Evolutionary conservation across 2,329 filamentous ascomycete genomes (phyloP).

Genomic region (Orbilia blumenaviensis): DNA sequence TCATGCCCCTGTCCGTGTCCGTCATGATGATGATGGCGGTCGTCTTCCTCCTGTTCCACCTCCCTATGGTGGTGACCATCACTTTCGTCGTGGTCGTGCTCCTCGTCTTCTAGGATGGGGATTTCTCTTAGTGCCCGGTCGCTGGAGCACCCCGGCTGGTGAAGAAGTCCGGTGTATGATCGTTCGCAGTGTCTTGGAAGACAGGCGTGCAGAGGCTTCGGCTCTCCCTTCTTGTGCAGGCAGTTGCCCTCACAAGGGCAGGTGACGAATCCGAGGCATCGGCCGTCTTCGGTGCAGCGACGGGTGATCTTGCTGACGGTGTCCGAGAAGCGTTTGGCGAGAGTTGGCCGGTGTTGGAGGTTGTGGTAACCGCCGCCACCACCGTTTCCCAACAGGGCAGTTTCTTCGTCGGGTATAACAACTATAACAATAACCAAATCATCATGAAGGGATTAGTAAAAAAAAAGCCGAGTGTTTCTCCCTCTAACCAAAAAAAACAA

Average conservation of each 20-base stretch:
- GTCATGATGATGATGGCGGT: slow-evolving; percentile 55
- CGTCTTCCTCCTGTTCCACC: no score
- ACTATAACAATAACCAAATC: no score
- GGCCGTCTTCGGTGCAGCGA: slow-evolving; percentile 54
- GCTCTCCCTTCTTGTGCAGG: slow-evolving; percentile 40
- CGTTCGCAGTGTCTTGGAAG: slow-evolving; percentile 32
- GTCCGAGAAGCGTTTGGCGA: slow-evolving; percentile 30
- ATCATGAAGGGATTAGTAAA: no score
- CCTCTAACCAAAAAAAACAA: no score
- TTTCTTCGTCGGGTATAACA: slow-evolving; percentile 40
- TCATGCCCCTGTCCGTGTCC: slow-evolving; percentile 58
- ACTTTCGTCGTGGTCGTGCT: slow-evolving; percentile 46
- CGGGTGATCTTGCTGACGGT: slow-evolving; percentile 47
- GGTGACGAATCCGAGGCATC: slow-evolving; percentile 56
- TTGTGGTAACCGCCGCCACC: no score
- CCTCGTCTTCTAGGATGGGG: slow-evolving; percentile 53
- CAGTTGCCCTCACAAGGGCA: slow-evolving; percentile 56
- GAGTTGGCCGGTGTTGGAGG: slow-evolving; percentile 5
- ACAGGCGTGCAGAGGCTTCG: slow-evolving; percentile 32
- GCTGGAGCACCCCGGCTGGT: slow-evolving; percentile 3
- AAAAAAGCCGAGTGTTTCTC: no score
- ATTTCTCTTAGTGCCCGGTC: slow-evolving; percentile 27
- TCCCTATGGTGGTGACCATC: no score
- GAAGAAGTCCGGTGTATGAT: background rate
- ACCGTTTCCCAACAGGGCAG: slow-evolving; percentile 24